These are phyloP conservation scores for Pisolithus orientalis DNA, from an alignment of 768 basidiomycete species.

Conservation along the genomic window DNA sequence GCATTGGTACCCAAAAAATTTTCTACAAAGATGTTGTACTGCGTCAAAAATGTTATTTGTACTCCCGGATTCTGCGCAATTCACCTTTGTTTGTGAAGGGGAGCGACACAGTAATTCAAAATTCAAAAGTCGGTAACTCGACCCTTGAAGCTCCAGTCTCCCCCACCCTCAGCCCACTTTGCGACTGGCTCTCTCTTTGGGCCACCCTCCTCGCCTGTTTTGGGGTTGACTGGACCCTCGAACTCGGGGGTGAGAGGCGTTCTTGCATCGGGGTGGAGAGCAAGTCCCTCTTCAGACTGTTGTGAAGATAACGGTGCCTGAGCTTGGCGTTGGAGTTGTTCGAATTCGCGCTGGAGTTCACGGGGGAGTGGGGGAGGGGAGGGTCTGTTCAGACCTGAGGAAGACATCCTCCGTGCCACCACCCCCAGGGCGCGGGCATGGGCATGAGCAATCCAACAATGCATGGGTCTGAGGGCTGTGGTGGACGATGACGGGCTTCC, in stretches of 20 bases:
- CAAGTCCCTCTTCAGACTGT: slow-evolving; percentile 32
- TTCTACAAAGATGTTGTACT: slow-evolving; percentile 12
- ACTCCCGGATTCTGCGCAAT: background rate
- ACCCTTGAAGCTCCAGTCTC: slow-evolving; percentile 91
- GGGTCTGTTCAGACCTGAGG: slow-evolving; percentile 46
- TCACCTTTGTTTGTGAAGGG: background rate
- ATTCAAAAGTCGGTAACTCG: slow-evolving; percentile 77
- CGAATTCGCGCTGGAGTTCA: slow-evolving; percentile 79
- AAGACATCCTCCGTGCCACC: slow-evolving; percentile 14
- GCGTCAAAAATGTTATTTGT: slow-evolving; percentile 2
- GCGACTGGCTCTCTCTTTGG: slow-evolving; percentile 81
- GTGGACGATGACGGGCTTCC: no score
- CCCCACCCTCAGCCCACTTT: slow-evolving; percentile 48
- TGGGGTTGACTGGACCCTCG: slow-evolving; percentile 74
- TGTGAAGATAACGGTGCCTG: slow-evolving; percentile 36
- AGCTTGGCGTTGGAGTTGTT: slow-evolving; percentile 67
- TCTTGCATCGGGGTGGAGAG: slow-evolving; percentile 67
- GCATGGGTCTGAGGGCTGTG: no score
- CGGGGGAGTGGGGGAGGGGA: slow-evolving; percentile 70
- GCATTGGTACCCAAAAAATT: background rate
- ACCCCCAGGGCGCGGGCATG: background rate
- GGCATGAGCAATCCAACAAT: no score
- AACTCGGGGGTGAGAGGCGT: slow-evolving; percentile 58
- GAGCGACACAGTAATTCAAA: background rate
- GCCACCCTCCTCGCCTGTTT: slow-evolving; percentile 80